Conservation (phyloP, 2,329 filamentous ascomycete species). For the Colletotrichum tropicale region DNA sequence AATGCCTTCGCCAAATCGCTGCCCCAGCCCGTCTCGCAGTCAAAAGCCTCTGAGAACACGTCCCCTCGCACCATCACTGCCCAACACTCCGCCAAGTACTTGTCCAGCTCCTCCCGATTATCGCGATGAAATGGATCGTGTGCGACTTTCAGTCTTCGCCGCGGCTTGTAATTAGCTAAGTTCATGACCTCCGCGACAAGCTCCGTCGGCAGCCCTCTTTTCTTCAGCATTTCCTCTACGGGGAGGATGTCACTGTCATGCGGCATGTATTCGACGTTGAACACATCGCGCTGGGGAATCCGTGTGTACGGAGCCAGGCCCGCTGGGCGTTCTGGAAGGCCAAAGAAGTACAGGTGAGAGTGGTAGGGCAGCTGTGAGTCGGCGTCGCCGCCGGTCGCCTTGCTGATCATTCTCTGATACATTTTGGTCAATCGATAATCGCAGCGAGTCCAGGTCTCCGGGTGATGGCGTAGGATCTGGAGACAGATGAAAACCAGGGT, state of each 20-base stretch:
- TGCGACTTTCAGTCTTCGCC: slow-evolving; percentile 7
- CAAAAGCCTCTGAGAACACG: not conserved
- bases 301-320: slow-evolving; percentile 1
- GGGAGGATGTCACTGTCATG: not conserved
- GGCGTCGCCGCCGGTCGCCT: not conserved
- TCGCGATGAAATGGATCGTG: slow-evolving; percentile 23
- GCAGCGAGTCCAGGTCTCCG: not conserved
- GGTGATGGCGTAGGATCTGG: slow-evolving; percentile 23
- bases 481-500: slow-evolving; percentile 15
- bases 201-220: slow-evolving; percentile 21
- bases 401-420: slow-evolving; percentile 20
- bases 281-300: not conserved
- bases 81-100: slow-evolving; percentile 32
- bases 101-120: slow-evolving; percentile 25
- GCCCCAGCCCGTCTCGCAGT: not conserved
- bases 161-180: slow-evolving; percentile 8
- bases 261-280: not conserved
- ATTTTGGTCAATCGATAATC: slow-evolving; percentile 21
- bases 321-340: slow-evolving; percentile 11
- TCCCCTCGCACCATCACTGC: slow-evolving; percentile 26
- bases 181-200: slow-evolving; percentile 18
- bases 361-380: not conserved
- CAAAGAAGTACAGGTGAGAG: slow-evolving; percentile 25
- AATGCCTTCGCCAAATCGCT: not conserved
- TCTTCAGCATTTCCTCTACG: not conserved